Percentiles rank a stretch among this genome's conserved stretches.
These are phyloP conservation scores for Candida tallmaniae DNA, from an alignment of 805 yeast genomes.

Conservation along the genomic window DNA sequence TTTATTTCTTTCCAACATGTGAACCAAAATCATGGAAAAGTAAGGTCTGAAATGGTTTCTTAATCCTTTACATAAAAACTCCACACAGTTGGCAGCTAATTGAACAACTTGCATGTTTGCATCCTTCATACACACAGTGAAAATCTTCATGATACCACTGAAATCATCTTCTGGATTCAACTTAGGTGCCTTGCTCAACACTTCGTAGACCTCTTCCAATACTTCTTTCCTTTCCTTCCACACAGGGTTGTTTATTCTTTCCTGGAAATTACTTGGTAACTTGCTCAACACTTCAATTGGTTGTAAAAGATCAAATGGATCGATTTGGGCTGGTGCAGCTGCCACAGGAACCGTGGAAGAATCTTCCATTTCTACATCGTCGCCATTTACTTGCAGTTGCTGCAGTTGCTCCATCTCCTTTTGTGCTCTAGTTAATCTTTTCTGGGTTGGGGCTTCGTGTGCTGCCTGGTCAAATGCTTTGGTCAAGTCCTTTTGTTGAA, in stretches of 20 bases:
- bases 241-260: conserved; percentile 54
- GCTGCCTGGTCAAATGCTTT: conserved; percentile 57
- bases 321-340: conserved; percentile 28
- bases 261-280: conserved; percentile 59
- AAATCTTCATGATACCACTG: conserved; percentile 51
- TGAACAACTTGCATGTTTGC: conserved; percentile 86
- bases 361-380: conserved; percentile 25
- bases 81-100: conserved; percentile 65
- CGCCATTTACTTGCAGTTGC: conserved; percentile 9
- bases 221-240: conserved; percentile 95
- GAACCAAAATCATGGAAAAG: conserved; percentile 46
- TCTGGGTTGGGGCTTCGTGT: conserved; percentile 42
- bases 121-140: conserved; percentile 77
- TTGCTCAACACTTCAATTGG: conserved; percentile 64
- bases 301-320: conserved; percentile 67
- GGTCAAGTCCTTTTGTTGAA: conserved; percentile 81
- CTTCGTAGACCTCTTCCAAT: conserved; percentile 55
- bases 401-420: conserved; percentile 26
- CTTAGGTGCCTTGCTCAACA: conserved; percentile 51
- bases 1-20: conserved; percentile 76
- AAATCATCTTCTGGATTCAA: conserved; percentile 56
- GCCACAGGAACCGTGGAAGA: conserved; percentile 5
- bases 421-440: conserved; percentile 44
- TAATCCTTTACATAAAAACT: conserved; percentile 62
- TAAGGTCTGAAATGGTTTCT: conserved; percentile 53